Conservation (phyloP, 2,329 filamentous ascomycete species). For the Colletotrichum magnum region DNA sequence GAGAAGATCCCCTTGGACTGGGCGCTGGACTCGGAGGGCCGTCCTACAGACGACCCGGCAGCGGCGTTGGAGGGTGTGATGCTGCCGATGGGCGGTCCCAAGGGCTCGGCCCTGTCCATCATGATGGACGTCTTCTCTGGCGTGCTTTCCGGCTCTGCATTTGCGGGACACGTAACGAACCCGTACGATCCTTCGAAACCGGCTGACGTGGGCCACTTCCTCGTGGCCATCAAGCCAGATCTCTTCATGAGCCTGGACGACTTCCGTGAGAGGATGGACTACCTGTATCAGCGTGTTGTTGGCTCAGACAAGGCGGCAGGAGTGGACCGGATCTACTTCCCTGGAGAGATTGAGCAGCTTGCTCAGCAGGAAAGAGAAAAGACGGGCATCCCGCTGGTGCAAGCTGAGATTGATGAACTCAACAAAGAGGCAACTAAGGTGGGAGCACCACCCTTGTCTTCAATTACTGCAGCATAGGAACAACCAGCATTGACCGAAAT, state of each 20-base stretch:
- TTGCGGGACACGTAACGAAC: slow-evolving; percentile 81
- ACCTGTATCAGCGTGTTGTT: slow-evolving; percentile 68
- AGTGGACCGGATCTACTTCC: slow-evolving; percentile 72
- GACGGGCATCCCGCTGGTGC: slow-evolving; percentile 71
- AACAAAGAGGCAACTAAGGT: slow-evolving; percentile 67
- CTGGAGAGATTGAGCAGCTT: slow-evolving; percentile 73
- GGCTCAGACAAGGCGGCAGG: slow-evolving; percentile 68
- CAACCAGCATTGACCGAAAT: not conserved
- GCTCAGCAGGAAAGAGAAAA: slow-evolving; percentile 64
- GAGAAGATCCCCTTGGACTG: slow-evolving; percentile 81
- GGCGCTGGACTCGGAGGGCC: slow-evolving; percentile 81
- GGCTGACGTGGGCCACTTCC: slow-evolving; percentile 81
- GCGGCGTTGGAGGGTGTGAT: slow-evolving; percentile 82
- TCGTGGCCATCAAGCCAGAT: slow-evolving; percentile 81
- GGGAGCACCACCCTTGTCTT: slow-evolving; percentile 48
- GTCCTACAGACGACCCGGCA: slow-evolving; percentile 78
- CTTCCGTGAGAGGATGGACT: slow-evolving; percentile 74
- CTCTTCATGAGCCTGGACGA: slow-evolving; percentile 80
- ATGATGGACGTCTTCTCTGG: slow-evolving; percentile 95
- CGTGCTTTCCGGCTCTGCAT: slow-evolving; percentile 81
- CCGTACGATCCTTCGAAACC: slow-evolving; percentile 81
- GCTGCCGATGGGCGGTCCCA: slow-evolving; percentile 88
- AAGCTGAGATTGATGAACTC: slow-evolving; percentile 68
- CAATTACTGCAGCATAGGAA: not conserved
- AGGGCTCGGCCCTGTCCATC: slow-evolving; percentile 81